A percentile compares a stretch with the other conserved stretches of the same genome.
phyloP scores from a whole-genome alignment of 805 yeast genomes.

The Candida orba region DNA sequence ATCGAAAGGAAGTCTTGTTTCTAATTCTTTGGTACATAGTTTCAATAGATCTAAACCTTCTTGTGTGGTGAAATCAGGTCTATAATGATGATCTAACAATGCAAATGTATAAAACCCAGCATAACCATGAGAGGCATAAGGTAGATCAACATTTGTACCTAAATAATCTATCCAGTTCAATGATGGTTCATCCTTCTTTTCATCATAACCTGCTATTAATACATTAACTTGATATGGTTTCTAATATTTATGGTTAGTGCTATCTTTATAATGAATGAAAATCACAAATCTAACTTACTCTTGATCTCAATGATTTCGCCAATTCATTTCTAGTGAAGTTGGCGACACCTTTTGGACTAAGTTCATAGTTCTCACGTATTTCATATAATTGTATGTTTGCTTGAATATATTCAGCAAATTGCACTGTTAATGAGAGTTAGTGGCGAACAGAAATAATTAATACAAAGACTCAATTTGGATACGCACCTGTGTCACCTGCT shows the following conservation, averaged over 20 bases:
- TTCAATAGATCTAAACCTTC: conserved; percentile 75
- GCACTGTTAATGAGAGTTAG: conserved; percentile 34
- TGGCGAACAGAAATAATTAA: conserved; percentile 2
- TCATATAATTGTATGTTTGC: conserved; percentile 86
- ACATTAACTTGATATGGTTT: conserved; percentile 94
- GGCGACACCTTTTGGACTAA: conserved; percentile 81
- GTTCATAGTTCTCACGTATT: conserved; percentile 76
- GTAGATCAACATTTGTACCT: conserved; percentile 85
- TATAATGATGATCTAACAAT: conserved; percentile 83
- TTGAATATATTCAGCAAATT: conserved; percentile 89
- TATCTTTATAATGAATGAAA: not conserved
- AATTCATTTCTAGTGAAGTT: conserved; percentile 82
- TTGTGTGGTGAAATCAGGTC: conserved; percentile 62
- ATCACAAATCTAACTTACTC: conserved; percentile 30
- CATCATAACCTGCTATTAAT: conserved; percentile 79
- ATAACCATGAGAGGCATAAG: conserved; percentile 97
- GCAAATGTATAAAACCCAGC: conserved; percentile 95
- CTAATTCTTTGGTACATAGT: conserved; percentile 70
- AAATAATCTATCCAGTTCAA: conserved; percentile 89
- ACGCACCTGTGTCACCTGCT: conserved; percentile 75
- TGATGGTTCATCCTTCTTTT: conserved; percentile 48
- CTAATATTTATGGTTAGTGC: conserved; percentile 15
- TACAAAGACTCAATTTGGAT: not conserved
- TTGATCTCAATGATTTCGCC: conserved; percentile 83
- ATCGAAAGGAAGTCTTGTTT: conserved; percentile 84